These are phyloP conservation scores for Coniochaeta sp. DNA, from an alignment of 2,329 filamentous ascomycete genomes.

Conservation along the genomic window DNA sequence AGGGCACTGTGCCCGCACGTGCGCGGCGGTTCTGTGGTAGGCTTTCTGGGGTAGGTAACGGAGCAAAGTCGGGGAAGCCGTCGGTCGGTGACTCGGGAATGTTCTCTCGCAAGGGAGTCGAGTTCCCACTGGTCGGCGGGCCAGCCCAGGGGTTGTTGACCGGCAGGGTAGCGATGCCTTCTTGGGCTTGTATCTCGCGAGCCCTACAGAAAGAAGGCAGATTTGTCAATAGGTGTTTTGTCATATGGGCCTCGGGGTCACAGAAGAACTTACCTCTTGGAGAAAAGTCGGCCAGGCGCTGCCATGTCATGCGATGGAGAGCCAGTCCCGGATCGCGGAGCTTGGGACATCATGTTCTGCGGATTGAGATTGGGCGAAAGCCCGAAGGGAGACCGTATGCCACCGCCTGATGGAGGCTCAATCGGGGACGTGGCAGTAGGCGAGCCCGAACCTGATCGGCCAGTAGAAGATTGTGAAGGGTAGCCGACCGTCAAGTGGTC, in stretches of 20 bases:
- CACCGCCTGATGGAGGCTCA: constrained; percentile 58
- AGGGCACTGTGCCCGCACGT: constrained; percentile 92
- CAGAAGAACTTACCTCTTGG: constrained; percentile 68
- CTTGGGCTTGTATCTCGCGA: constrained; percentile 93
- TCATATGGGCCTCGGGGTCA: not conserved
- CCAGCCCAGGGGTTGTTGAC: constrained; percentile 86
- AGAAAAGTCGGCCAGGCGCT: constrained; percentile 68
- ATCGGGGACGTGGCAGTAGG: constrained; percentile 78
- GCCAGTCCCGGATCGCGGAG: constrained; percentile 74
- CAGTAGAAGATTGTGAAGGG: constrained; percentile 59
- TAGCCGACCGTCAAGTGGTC: constrained; percentile 81
- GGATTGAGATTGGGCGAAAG: constrained; percentile 58
- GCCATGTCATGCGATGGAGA: constrained; percentile 91
- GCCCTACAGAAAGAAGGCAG: constrained; percentile 49
- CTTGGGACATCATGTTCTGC: constrained; percentile 50
- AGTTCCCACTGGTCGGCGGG: constrained; percentile 92
- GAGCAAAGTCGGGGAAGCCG: constrained; percentile 85
- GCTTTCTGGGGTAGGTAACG: constrained; percentile 59
- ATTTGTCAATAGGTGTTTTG: not conserved
- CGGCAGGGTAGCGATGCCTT: constrained; percentile 66
- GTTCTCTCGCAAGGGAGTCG: constrained; percentile 90
- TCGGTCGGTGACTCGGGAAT: constrained; percentile 96
- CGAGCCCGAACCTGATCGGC: constrained; percentile 63
- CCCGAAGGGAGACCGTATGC: constrained; percentile 42
- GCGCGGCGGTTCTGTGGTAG: constrained; percentile 68